These are phyloP conservation scores for Stylosanthes scabra DNA, from an alignment of 331 rosid genomes.

Conservation along the genomic window DNA sequence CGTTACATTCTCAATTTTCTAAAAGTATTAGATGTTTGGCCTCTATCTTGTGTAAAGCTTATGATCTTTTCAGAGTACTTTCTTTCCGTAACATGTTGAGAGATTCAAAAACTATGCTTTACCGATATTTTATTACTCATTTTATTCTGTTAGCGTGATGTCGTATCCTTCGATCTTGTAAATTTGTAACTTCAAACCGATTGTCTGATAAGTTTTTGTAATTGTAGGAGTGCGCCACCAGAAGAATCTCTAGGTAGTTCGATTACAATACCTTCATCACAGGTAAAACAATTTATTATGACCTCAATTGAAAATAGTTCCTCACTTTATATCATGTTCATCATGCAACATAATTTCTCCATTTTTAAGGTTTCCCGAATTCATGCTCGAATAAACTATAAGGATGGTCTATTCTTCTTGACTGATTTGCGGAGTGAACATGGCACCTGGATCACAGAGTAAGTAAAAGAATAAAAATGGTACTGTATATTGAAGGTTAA, in stretches of 20 bases:
- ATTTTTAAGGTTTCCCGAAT: constrained; percentile 60
- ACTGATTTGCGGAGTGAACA: constrained; percentile 73
- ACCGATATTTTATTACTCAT: too few relatives aligned
- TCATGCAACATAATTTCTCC: constrained; percentile 15
- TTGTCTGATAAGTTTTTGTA: constrained; percentile 25
- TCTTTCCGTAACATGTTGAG: too few relatives aligned
- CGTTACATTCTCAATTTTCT: constrained; percentile 12
- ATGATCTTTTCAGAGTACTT: too few relatives aligned
- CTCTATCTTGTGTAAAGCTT: too few relatives aligned
- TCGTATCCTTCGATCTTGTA: too few relatives aligned
- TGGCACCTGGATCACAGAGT: constrained; percentile 84
- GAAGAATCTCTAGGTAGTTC: constrained; percentile 54
- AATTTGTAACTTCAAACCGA: neutral
- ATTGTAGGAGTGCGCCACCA: constrained; percentile 56
- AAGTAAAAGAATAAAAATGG: constrained; percentile 50
- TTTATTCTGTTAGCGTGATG: too few relatives aligned
- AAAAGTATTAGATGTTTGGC: too few relatives aligned
- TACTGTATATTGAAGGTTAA: neutral
- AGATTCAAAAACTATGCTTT: too few relatives aligned
- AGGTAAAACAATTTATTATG: constrained; percentile 52
- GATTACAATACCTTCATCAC: constrained; percentile 57
- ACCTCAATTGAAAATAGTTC: constrained; percentile 13
- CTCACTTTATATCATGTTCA: constrained; percentile 10
- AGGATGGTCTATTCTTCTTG: constrained; percentile 82
- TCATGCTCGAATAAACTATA: constrained; percentile 76